Evolutionary conservation across 345 rosid genomes (phyloP).

Genomic region (Dimocarpus longan): DNA sequence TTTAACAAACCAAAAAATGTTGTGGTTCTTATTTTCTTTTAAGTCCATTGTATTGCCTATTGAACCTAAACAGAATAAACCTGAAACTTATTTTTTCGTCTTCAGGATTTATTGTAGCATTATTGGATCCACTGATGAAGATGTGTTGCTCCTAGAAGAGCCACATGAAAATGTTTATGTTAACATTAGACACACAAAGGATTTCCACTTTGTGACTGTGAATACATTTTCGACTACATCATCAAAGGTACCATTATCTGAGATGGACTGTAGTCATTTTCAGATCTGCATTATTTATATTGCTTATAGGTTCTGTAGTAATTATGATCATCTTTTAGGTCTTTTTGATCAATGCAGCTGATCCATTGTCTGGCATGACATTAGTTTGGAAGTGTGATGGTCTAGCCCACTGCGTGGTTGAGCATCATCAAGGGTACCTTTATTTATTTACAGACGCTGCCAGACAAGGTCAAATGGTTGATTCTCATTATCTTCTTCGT

Average conservation of each 20-base stretch:
- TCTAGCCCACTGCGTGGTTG: conserved; percentile 78
- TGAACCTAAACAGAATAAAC: conserved; percentile 10
- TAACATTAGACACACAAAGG: conserved; percentile 79
- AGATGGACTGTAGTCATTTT: conserved; percentile 5
- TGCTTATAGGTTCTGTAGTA: conserved; percentile 18
- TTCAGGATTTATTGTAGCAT: conserved; percentile 76
- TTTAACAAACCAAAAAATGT: background rate
- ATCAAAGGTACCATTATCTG: conserved; percentile 63
- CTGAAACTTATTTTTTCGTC: conserved; percentile 6
- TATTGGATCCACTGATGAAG: conserved; percentile 92
- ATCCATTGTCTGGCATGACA: conserved; percentile 75
- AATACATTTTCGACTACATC: conserved; percentile 68
- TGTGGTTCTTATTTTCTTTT: conserved; percentile 2
- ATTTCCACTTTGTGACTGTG: conserved; percentile 70
- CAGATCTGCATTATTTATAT: conserved; percentile 2
- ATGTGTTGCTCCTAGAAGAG: conserved; percentile 82
- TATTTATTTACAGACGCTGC: conserved; percentile 88
- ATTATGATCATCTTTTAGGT: conserved; percentile 71
- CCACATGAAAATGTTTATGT: conserved; percentile 63
- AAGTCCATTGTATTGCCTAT: background rate
- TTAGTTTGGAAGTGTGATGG: conserved; percentile 87
- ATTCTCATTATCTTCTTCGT: conserved; percentile 82
- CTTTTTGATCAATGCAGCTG: conserved; percentile 90
- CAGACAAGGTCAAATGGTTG: conserved; percentile 53
- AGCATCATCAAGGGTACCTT: conserved; percentile 87